Percentiles rank a stretch among this genome's conserved stretches.
Evolutionary conservation across 768 basidiomycete genomes (phyloP).

Genomic region (Hygrophoropsis aurantiaca): DNA sequence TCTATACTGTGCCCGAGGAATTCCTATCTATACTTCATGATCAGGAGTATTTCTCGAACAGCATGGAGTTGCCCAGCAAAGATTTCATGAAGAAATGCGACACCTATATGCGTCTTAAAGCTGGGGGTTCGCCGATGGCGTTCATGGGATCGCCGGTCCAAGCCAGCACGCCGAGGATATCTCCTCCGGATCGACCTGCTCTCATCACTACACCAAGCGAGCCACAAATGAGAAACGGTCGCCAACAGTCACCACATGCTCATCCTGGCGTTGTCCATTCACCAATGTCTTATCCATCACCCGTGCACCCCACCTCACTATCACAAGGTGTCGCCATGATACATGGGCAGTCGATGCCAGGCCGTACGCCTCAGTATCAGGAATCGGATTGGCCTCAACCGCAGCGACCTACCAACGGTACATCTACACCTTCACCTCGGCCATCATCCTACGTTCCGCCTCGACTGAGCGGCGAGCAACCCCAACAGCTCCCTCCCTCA

Average conservation of each 20-base stretch:
- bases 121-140: slow-evolving; percentile 49
- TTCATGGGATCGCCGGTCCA: slow-evolving; percentile 27
- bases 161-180: slow-evolving; percentile 18
- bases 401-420: slow-evolving; percentile 39
- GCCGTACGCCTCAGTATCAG: slow-evolving; percentile 38
- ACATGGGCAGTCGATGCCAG: slow-evolving; percentile 41
- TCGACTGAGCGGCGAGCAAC: slow-evolving; percentile 44
- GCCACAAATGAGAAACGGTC: slow-evolving; percentile 35
- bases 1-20: slow-evolving; percentile 92
- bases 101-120: slow-evolving; percentile 78
- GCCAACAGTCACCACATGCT: slow-evolving; percentile 40
- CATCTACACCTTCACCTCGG: slow-evolving; percentile 35
- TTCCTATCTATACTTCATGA: slow-evolving; percentile 84
- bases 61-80: slow-evolving; percentile 86
- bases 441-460: slow-evolving; percentile 52
- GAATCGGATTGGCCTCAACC: slow-evolving; percentile 41
- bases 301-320: slow-evolving; percentile 43
- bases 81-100: slow-evolving; percentile 96
- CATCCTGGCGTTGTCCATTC: slow-evolving; percentile 40
- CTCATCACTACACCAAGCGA: slow-evolving; percentile 40
- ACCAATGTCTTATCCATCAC: slow-evolving; percentile 44
- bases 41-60: slow-evolving; percentile 88
- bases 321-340: slow-evolving; percentile 45
- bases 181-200: slow-evolving; percentile 49
- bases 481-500: slow-evolving; percentile 36